Evolutionary conservation across 2,329 filamentous ascomycete genomes (phyloP).

Genomic region (Daldinia sp.): DNA sequence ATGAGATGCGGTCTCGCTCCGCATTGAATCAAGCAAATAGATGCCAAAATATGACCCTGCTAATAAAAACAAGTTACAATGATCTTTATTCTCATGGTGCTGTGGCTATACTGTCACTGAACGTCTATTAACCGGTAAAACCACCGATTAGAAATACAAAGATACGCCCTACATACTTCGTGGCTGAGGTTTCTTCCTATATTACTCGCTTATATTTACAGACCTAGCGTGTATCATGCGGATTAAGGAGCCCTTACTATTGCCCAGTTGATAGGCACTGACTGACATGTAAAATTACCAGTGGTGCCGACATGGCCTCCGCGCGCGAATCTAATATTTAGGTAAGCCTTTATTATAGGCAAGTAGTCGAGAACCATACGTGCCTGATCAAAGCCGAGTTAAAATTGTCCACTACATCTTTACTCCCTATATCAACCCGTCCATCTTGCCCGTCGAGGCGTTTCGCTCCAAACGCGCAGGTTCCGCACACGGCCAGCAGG

Average conservation of each 20-base stretch:
- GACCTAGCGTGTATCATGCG: not conserved
- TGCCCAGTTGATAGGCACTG: constrained; percentile 25
- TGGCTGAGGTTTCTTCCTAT: not conserved
- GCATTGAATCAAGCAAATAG: not conserved
- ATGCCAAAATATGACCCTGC: not conserved
- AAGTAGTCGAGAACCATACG: not conserved
- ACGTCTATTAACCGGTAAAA: not conserved
- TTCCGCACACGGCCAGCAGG: constrained; percentile 18
- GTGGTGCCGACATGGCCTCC: constrained; percentile 24
- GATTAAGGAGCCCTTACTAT: constrained; percentile 16
- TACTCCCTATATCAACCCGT: constrained; percentile 27
- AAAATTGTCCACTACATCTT: constrained; percentile 29
- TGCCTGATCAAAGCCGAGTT: constrained; percentile 18
- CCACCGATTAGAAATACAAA: not conserved
- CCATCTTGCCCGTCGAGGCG: constrained; percentile 19
- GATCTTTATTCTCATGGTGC: not conserved
- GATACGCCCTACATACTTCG: not conserved
- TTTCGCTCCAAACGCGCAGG: constrained; percentile 29
- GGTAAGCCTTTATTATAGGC: not conserved
- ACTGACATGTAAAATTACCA: constrained; percentile 27
- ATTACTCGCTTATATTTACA: not conserved
- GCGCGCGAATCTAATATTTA: constrained; percentile 15
- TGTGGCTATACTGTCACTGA: too few relatives aligned
- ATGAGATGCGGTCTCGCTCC: not conserved
- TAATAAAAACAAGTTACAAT: not conserved